Evolutionary conservation across 148 eudicot genomes (phyloP), one percentile per base, ranked within the genome.

Genomic region (Gaultheria prostrata): DNA sequence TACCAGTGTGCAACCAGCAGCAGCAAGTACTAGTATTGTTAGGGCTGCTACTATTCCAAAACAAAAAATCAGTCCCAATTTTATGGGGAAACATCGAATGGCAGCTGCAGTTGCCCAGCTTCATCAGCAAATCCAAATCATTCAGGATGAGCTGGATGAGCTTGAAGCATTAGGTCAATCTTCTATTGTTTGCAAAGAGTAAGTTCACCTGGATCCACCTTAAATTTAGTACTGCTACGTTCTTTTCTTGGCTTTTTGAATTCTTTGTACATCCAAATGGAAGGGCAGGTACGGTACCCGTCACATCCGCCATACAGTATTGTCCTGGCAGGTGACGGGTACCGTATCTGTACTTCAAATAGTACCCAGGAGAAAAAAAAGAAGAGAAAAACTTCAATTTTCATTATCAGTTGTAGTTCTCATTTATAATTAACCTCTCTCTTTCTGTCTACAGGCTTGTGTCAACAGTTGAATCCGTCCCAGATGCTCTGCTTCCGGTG

Each of bases 51-150:
- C 69, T n/a, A 7, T 24, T 61, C 69, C 63, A 32, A 8, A 32
- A 72, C 21, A 48, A 26, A 61, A 45, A 24, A 43, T 46, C 33
- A 43, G 63, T 81, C 77, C 89, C 6, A 67, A 17, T 84, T 81
- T 70, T n/a, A 87, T 89, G 30, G 91, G 91, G 67, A 89, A 89
- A 51, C 91, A 89, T 74, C 82, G 91, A 9, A 56, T 89, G 86
- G 43, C 85, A 3, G 91, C 91, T 48, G 85, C 88, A 1, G 80
- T 89, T 12, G 39, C 88, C 71, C 83, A 26, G 43, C 91, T 87
- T 76, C 81, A 89, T 72, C 91, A 86, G 32, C 87, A 89, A 80
- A 87, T 89, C 78, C 89, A 89, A 67, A 82, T 87, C 78, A 76
- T 89, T 3, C 89, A 89, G 90, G 90, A 88, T 43, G 90, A 88